Evolutionary conservation across 2,329 filamentous ascomycete species (phyloP), one percentile per base, ranked within the genome.

Genomic region (Zymoseptoria ardabiliae): DNA sequence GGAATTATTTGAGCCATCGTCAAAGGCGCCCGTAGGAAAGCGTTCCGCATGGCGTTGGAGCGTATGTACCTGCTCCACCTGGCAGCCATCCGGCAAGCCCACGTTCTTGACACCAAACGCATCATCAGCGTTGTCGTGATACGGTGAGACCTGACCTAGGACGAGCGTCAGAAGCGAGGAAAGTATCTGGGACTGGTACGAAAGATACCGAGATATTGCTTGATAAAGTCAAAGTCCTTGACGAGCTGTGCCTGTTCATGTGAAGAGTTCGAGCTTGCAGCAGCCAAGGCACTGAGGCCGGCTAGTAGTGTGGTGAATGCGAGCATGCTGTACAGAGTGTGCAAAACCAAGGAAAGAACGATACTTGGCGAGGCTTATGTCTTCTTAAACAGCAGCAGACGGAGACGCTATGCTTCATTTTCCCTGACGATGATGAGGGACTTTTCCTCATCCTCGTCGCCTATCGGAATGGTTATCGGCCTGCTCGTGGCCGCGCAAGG

Each of bases 41-140:
- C 82, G 76, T 61, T 84, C 74, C 0, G 79, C 79, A 68, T 84
- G 82, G 25, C 82, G 76, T 65, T 84, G 81, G 17, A 85, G 74
- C 5, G 77, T 72, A 63, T 83, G 81, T 0, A 75, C 80, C 67
- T 83, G 80, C 59, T 81, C 78, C 57, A 84, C 71, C 67, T 82
- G 80, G 70, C 82, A 84, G n/a, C 79, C 80, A 53, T 76, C 71
- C 0, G 82, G 82, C 7, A 80, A 68, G 4, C 78, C 78, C 28
- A 78, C 73, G 57, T 78, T 72, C 3, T 74, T 61, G 13, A 83
- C 76, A 30, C 80, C 81, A 62, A 81, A 82, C 55, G 71, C 67
- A 55, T 73, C 62, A 19, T 76, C 76, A 2, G 71, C 63, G 58
- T 81, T 81, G 66, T 81, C 78, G 8, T 61, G 64, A 63, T 81